Evolutionary conservation across 208 protist genomes (phyloP).

Genomic region (Vickermania ingenoplastis): DNA sequence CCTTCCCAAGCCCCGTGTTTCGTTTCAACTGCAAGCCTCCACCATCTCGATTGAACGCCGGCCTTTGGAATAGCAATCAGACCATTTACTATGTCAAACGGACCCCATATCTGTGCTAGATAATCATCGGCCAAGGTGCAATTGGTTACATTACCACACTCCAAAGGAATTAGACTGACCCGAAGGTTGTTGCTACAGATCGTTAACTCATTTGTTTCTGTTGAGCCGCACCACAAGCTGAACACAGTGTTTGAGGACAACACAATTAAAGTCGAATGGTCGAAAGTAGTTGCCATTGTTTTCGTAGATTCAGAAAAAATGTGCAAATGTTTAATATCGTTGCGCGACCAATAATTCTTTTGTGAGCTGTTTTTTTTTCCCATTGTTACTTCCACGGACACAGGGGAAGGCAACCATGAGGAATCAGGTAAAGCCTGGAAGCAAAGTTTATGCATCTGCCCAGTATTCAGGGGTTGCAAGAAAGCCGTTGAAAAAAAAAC

Average conservation of each 20-base stretch:
- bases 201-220: not conserved
- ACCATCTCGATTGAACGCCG: not conserved
- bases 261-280: not conserved
- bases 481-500: conserved; percentile 39
- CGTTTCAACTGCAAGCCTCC: not conserved
- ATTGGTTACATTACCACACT: not conserved
- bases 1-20: not conserved
- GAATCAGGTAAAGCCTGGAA: conserved; percentile 45
- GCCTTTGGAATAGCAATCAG: not conserved
- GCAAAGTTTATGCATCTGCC: conserved; percentile 41
- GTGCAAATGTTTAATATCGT: not conserved
- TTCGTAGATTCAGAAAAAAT: not conserved
- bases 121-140: not conserved
- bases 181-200: not conserved
- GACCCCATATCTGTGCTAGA: not conserved
- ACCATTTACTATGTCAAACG: not conserved
- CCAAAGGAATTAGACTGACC: not conserved
- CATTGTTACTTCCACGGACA: conserved; percentile 23
- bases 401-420: conserved; percentile 33
- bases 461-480: conserved; percentile 24
- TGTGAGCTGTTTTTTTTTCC: not conserved
- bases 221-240: not conserved
- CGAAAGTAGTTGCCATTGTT: not conserved
- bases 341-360: not conserved
- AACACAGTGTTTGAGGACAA: not conserved